Conservation (phyloP, 805 yeast species). For the Suhomyces sp. region DNA sequence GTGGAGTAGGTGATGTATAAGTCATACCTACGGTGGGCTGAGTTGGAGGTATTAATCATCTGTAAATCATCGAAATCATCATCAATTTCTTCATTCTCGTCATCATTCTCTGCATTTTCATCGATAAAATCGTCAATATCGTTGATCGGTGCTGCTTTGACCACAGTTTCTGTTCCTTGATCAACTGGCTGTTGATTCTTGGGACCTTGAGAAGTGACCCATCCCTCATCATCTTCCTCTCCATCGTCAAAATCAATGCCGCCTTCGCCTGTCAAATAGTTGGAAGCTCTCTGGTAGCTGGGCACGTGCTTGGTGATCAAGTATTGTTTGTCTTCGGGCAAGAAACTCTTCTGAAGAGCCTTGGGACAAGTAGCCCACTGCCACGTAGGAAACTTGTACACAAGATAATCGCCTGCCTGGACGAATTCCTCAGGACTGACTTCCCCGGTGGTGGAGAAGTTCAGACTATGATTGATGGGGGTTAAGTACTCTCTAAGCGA, state of each 20-base stretch:
- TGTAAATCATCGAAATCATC: slow-evolving; percentile 36
- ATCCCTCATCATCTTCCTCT: slow-evolving; percentile 47
- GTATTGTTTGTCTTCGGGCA: slow-evolving; percentile 86
- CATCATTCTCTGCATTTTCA: slow-evolving; percentile 40
- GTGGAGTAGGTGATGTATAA: slow-evolving; percentile 91
- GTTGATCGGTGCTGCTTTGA: slow-evolving; percentile 26
- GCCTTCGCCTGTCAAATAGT: slow-evolving; percentile 46
- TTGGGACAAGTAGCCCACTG: slow-evolving; percentile 60
- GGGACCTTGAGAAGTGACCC: slow-evolving; percentile 41
- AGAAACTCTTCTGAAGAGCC: slow-evolving; percentile 53
- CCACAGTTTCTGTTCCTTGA: neutral
- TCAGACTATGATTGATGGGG: slow-evolving; percentile 84
- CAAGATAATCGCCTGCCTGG: slow-evolving; percentile 89
- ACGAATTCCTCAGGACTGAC: slow-evolving; percentile 96
- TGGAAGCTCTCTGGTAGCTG: slow-evolving; percentile 68
- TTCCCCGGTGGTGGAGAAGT: slow-evolving; percentile 83
- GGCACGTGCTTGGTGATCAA: slow-evolving; percentile 90
- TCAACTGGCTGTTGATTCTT: neutral
- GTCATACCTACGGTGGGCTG: slow-evolving; percentile 71
- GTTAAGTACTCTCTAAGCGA: slow-evolving; percentile 90
- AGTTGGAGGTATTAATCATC: slow-evolving; percentile 27
- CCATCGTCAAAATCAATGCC: slow-evolving; percentile 35
- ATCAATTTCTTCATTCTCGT: slow-evolving; percentile 29
- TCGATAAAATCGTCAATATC: slow-evolving; percentile 50
- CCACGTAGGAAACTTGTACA: slow-evolving; percentile 95